Percentiles rank a stretch among this genome's conserved stretches.
Conservation (phyloP, 192 early-diverging fungal species). For the Pilaira anomala region DNA sequence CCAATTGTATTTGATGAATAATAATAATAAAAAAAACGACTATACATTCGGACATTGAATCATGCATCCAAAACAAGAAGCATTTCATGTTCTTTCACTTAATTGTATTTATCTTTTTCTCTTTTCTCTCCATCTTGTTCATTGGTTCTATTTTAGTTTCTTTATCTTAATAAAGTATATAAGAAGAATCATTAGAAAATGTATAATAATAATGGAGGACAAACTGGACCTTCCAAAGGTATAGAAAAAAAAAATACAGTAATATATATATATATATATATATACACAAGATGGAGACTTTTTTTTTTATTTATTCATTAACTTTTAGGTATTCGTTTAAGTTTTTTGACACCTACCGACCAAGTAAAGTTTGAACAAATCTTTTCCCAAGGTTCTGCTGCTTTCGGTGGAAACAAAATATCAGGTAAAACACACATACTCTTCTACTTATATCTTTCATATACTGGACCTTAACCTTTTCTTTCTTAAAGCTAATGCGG, state of each 20-base stretch:
- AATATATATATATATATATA: no score
- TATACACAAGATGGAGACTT: no score
- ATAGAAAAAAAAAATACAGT: conserved; percentile 2
- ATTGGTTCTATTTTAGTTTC: neutral
- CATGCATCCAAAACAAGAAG: neutral
- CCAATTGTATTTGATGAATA: conserved; percentile 6
- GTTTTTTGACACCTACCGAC: conserved; percentile 37
- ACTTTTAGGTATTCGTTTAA: conserved; percentile 26
- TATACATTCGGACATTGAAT: no score
- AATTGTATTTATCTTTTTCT: neutral
- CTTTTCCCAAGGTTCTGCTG: conserved; percentile 17
- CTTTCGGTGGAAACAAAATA: conserved; percentile 23
- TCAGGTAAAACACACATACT: conserved; percentile 16
- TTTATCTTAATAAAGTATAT: neutral
- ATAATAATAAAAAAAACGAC: neutral
- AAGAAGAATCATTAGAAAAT: neutral
- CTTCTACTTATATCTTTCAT: conserved; percentile 15
- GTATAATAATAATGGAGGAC: conserved; percentile 12
- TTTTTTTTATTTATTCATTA: neutral
- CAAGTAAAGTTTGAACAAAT: conserved; percentile 41
- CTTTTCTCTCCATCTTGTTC: neutral
- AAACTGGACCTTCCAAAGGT: conserved; percentile 4
- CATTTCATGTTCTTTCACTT: neutral
- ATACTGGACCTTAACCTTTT: neutral
- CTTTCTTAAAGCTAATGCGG: conserved; percentile 26